Evolutionary conservation across 2,329 filamentous ascomycete species (phyloP).

Genomic region (Monosporascus cannonballus): DNA sequence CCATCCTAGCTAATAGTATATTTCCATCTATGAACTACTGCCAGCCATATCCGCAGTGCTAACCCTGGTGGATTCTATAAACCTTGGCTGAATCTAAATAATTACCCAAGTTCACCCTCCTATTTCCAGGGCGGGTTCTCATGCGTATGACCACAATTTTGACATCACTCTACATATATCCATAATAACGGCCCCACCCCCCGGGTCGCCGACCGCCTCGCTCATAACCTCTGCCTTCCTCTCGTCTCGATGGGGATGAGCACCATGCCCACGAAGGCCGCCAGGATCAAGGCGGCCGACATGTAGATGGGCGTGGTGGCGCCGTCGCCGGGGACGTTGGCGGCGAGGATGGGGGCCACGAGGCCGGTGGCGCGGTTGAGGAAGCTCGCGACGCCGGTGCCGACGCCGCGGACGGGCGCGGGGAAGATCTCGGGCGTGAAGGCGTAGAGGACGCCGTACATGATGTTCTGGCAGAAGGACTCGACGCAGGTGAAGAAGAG

Average conservation of each 20-base stretch:
- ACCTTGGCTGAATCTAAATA: too few relatives aligned
- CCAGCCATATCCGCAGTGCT: background rate
- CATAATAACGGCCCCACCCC: background rate
- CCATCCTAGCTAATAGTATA: too few relatives aligned
- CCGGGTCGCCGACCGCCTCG: background rate
- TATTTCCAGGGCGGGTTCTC: background rate
- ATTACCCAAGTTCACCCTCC: background rate
- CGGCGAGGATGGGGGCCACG: conserved; percentile 62
- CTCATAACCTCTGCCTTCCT: conserved; percentile 49
- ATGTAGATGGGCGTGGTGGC: conserved; percentile 53
- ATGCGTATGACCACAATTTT: background rate
- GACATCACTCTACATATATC: background rate
- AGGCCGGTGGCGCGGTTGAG: conserved; percentile 63
- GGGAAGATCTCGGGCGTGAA: conserved; percentile 76
- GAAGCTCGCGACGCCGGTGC: conserved; percentile 66
- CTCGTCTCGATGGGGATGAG: conserved; percentile 59
- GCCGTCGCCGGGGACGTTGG: conserved; percentile 51
- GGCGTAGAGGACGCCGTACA: conserved; percentile 71
- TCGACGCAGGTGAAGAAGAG: conserved; percentile 62
- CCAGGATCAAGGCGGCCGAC: conserved; percentile 49
- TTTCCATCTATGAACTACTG: background rate
- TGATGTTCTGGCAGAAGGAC: conserved; percentile 69
- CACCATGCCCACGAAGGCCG: conserved; percentile 54
- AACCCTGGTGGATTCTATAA: background rate
- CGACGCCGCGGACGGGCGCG: conserved; percentile 64